phyloP scores from a whole-genome alignment of 1,284 basidiomycete species.

The Earliella scabrosa region DNA sequence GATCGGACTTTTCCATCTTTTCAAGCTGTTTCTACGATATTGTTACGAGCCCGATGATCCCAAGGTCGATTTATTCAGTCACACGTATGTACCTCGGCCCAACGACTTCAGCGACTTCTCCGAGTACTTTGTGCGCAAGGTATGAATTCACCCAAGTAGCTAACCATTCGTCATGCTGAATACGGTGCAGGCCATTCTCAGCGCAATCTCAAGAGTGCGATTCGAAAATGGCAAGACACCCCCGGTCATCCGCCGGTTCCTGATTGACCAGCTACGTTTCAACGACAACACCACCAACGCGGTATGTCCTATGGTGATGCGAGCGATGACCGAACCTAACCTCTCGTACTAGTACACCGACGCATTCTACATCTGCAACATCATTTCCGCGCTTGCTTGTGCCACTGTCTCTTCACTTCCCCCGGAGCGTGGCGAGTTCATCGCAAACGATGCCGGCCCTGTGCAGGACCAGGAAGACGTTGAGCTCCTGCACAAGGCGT shows the following conservation, averaged over 20 bases:
- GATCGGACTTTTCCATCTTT: conserved; percentile 93
- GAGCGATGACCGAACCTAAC: conserved; percentile 15
- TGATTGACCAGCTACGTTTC: conserved; percentile 89
- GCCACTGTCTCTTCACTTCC: conserved; percentile 75
- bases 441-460: conserved; percentile 65
- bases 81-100: conserved; percentile 87
- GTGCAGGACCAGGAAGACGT: conserved; percentile 70
- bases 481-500: conserved; percentile 71
- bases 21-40: conserved; percentile 94
- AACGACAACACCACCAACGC: conserved; percentile 95
- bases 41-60: conserved; percentile 87
- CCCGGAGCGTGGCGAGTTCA: conserved; percentile 78
- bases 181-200: conserved; percentile 65
- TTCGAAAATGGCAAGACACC: conserved; percentile 89
- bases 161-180: neutral
- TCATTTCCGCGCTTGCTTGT: conserved; percentile 84
- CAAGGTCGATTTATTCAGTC: conserved; percentile 80
- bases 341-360: conserved; percentile 75
- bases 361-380: conserved; percentile 87
- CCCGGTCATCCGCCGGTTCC: conserved; percentile 85
- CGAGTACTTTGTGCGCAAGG: conserved; percentile 96
- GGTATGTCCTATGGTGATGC: conserved; percentile 49
- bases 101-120: conserved; percentile 94
- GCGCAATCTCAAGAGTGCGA: conserved; percentile 84
- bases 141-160: conserved; percentile 34